A percentile compares a stretch with the other conserved stretches of the same genome.
Conservation (phyloP, 805 yeast species). For the Wickerhamia fluorescens region DNA sequence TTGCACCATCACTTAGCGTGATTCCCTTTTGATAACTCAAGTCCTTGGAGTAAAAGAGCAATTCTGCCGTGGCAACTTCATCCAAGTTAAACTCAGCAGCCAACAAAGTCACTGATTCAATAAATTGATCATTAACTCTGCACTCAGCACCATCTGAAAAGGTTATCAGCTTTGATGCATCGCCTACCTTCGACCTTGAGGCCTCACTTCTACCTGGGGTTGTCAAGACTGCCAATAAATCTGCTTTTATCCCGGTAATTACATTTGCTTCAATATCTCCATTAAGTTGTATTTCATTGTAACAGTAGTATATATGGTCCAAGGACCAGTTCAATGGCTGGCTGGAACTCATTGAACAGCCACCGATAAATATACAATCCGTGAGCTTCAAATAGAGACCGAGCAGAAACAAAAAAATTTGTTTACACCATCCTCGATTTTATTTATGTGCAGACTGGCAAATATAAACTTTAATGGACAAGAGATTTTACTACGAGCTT, state of each 20-base stretch:
- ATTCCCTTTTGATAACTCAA: conserved; percentile 39
- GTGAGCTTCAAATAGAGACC: no score
- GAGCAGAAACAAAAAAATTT: no score
- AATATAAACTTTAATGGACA: no score
- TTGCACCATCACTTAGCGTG: conserved; percentile 52
- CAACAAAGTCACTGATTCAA: conserved; percentile 53
- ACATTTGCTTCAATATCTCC: conserved; percentile 16
- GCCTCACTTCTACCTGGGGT: conserved; percentile 38
- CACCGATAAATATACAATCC: no score
- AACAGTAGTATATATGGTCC: conserved; percentile 36
- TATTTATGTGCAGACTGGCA: no score
- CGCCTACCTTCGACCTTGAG: conserved; percentile 41
- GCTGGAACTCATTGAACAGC: conserved; percentile 4
- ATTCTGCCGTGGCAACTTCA: conserved; percentile 68
- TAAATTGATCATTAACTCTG: conserved; percentile 59
- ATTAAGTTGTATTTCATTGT: conserved; percentile 33
- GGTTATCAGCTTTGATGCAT: conserved; percentile 25
- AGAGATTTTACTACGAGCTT: no score
- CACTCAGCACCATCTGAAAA: conserved; percentile 53
- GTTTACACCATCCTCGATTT: no score
- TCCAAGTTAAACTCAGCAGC: conserved; percentile 49
- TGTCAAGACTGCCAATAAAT: conserved; percentile 36
- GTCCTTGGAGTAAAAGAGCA: conserved; percentile 44
- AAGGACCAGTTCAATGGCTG: conserved; percentile 30
- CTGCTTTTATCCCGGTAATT: conserved; percentile 32